Conservation (phyloP, 2,329 filamentous ascomycete species). For the Penicillium rolfsii region DNA sequence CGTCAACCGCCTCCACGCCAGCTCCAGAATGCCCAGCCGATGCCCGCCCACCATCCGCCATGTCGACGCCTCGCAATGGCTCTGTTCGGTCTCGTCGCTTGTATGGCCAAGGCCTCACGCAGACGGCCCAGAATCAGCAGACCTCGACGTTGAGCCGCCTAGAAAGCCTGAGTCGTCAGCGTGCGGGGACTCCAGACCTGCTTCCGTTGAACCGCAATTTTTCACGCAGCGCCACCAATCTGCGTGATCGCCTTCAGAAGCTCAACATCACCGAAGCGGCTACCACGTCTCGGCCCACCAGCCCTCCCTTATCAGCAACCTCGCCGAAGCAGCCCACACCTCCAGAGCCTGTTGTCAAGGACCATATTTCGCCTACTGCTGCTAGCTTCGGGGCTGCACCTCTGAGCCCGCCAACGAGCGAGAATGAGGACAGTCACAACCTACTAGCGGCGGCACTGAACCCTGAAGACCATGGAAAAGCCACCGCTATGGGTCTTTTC, state of each 20-base stretch:
- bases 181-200: slow-evolving; percentile 58
- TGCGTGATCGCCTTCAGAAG: slow-evolving; percentile 56
- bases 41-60: slow-evolving; percentile 31
- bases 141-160: slow-evolving; percentile 75
- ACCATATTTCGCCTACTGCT: slow-evolving; percentile 36
- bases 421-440: slow-evolving; percentile 67
- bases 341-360: slow-evolving; percentile 38
- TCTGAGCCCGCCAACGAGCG: slow-evolving; percentile 71
- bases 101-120: slow-evolving; percentile 80
- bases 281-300: slow-evolving; percentile 36
- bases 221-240: slow-evolving; percentile 66
- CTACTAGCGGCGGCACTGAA: slow-evolving; percentile 69
- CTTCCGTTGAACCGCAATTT: slow-evolving; percentile 51
- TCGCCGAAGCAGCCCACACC: slow-evolving; percentile 42
- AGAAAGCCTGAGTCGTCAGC: slow-evolving; percentile 73
- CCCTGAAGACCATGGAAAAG: slow-evolving; percentile 77
- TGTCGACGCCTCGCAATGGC: slow-evolving; percentile 60
- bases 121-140: slow-evolving; percentile 80
- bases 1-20: slow-evolving; percentile 21
- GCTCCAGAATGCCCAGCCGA: slow-evolving; percentile 28
- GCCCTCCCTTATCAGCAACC: slow-evolving; percentile 48
- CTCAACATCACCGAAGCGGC: slow-evolving; percentile 34
- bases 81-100: slow-evolving; percentile 73
- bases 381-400: slow-evolving; percentile 50
- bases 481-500: slow-evolving; percentile 72